Percentiles rank a stretch among this genome's conserved stretches.
phyloP scores from a whole-genome alignment of 495 filamentous ascomycete genomes.

The Beverwykella pulmonaria region DNA sequence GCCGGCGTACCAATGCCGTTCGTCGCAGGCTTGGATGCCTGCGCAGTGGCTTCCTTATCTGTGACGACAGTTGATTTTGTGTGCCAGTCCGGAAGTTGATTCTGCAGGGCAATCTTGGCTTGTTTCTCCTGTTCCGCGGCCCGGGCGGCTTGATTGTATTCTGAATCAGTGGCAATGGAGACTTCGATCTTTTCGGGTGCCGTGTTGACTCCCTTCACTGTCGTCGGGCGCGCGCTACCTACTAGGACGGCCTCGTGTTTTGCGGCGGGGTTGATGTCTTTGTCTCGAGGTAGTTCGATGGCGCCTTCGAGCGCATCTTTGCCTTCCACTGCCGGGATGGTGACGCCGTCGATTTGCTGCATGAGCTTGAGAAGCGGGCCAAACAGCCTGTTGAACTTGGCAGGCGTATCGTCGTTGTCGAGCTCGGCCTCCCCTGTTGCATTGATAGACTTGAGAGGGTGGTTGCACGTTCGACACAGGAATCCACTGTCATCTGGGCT shows the following conservation, averaged over 20 bases:
- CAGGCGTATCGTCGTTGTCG: constrained; percentile 74
- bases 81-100: constrained; percentile 87
- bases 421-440: constrained; percentile 64
- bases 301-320: constrained; percentile 69
- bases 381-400: constrained; percentile 83
- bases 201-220: constrained; percentile 72
- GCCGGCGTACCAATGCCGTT: constrained; percentile 18
- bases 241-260: constrained; percentile 55
- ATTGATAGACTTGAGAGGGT: constrained; percentile 57
- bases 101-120: constrained; percentile 76
- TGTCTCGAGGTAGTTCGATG: constrained; percentile 63
- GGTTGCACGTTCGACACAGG: constrained; percentile 79
- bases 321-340: constrained; percentile 85
- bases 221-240: constrained; percentile 56
- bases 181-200: constrained; percentile 75
- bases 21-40: neutral
- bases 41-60: constrained; percentile 27
- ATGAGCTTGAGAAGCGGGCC: constrained; percentile 81
- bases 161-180: constrained; percentile 70
- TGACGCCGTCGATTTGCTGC: constrained; percentile 78
- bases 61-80: constrained; percentile 75
- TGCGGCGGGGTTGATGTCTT: constrained; percentile 60
- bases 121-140: constrained; percentile 72
- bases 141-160: constrained; percentile 74
- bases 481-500: constrained; percentile 60